Percentiles rank a stretch among this genome's conserved stretches.
Evolutionary conservation across 2,329 filamentous ascomycete species (phyloP).

Genomic region (Ascochyta viciae-villosae): DNA sequence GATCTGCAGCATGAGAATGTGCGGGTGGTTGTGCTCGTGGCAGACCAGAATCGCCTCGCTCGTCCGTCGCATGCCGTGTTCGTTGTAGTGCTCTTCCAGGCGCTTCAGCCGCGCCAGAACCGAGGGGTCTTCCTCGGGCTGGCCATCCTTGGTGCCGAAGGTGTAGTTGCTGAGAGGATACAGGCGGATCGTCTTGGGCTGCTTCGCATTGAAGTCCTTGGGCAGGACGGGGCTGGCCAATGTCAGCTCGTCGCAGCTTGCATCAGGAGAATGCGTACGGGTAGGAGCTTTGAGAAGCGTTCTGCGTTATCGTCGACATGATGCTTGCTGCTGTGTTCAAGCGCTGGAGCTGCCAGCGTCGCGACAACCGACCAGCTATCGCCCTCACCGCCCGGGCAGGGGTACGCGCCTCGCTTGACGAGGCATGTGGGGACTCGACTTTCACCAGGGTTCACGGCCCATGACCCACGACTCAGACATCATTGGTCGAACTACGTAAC

Average conservation of each 20-base stretch:
- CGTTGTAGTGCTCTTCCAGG: constrained; percentile 91
- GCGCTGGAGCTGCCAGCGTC: constrained; percentile 14
- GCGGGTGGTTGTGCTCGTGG: constrained; percentile 98
- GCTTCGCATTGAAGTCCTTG: constrained; percentile 84
- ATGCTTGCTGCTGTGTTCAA: constrained; percentile 9
- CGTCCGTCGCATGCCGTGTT: constrained; percentile 94
- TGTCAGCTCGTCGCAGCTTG: constrained; percentile 7
- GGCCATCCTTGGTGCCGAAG: constrained; percentile 97
- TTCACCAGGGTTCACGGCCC: constrained; percentile 6
- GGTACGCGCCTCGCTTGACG: constrained; percentile 1
- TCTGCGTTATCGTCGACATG: constrained; percentile 87
- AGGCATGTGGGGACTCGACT: constrained; percentile 5
- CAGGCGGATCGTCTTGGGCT: constrained; percentile 86
- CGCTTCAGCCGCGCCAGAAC: constrained; percentile 91
- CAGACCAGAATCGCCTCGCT: constrained; percentile 97
- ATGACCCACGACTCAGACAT: constrained; percentile 1
- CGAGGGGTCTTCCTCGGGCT: constrained; percentile 96
- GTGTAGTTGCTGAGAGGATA: constrained; percentile 98
- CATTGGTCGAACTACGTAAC: constrained; percentile 3
- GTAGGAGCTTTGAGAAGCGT: constrained; percentile 77
- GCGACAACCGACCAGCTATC: constrained; percentile 20
- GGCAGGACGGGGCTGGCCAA: constrained; percentile 73
- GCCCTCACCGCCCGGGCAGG: constrained; percentile 15
- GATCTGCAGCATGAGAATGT: constrained; percentile 98
- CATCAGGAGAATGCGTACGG: constrained; percentile 55